A percentile compares a stretch with the other conserved stretches of the same genome.
phyloP scores from a whole-genome alignment of 164 flowering plant genomes.

The Magnolia officinalis region DNA sequence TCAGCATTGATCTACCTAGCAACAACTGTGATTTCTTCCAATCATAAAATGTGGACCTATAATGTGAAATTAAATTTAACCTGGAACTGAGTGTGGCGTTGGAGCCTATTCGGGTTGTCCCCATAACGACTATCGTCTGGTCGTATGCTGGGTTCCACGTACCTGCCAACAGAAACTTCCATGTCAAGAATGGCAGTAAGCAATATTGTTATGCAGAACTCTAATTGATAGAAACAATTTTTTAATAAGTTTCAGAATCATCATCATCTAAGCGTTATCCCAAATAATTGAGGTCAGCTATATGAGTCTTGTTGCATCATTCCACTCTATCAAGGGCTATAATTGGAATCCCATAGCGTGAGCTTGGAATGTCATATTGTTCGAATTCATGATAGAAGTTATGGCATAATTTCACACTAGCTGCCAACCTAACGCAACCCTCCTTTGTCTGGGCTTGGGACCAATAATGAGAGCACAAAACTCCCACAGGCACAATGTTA shows the following conservation, averaged over 20 bases:
- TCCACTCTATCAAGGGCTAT: too few relatives aligned
- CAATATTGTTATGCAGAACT: neutral
- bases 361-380: too few relatives aligned
- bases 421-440: too few relatives aligned
- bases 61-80: slow-evolving; percentile 24
- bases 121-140: slow-evolving; percentile 99
- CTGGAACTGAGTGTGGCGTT: slow-evolving; percentile 97
- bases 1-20: neutral
- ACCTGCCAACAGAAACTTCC: slow-evolving; percentile 44
- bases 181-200: slow-evolving; percentile 6
- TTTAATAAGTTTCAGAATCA: neutral
- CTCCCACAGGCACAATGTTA: too few relatives aligned
- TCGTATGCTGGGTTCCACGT: slow-evolving; percentile 91
- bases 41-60: neutral
- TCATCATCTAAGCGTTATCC: neutral
- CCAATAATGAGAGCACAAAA: too few relatives aligned
- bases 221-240: neutral
- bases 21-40: neutral
- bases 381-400: too few relatives aligned
- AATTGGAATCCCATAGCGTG: too few relatives aligned
- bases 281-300: too few relatives aligned
- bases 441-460: too few relatives aligned
- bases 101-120: slow-evolving; percentile 95
- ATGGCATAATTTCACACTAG: too few relatives aligned
- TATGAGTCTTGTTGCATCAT: too few relatives aligned